Evolutionary conservation across 2,329 filamentous ascomycete genomes (phyloP).

Genomic region (Hypoxylon rubiginosum): DNA sequence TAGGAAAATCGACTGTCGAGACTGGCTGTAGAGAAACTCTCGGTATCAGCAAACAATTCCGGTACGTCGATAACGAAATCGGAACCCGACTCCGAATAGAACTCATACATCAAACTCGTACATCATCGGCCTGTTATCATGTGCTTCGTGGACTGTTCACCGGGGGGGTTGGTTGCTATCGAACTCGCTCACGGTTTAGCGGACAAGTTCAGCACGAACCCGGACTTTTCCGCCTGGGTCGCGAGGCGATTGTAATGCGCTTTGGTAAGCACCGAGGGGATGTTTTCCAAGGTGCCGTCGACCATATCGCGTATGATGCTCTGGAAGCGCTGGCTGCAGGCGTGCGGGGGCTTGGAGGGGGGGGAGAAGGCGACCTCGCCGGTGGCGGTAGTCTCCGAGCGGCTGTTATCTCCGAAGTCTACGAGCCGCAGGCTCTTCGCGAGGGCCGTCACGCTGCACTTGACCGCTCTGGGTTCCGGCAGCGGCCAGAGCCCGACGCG

Average conservation of each 20-base stretch:
- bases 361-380: neutral
- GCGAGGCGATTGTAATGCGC: conserved; percentile 30
- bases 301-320: conserved; percentile 11
- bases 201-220: conserved; percentile 18
- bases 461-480: conserved; percentile 24
- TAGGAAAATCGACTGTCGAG: no score
- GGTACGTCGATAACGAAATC: neutral
- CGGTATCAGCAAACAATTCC: neutral
- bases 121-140: neutral
- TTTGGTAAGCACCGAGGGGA: conserved; percentile 32
- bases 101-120: neutral
- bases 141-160: neutral
- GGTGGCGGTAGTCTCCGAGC: neutral
- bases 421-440: conserved; percentile 22
- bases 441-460: conserved; percentile 29
- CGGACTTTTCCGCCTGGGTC: conserved; percentile 37
- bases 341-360: neutral
- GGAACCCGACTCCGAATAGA: neutral
- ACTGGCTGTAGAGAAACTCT: neutral
- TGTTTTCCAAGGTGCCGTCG: conserved; percentile 19
- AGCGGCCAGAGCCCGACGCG: conserved; percentile 37
- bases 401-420: conserved; percentile 6
- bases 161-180: neutral
- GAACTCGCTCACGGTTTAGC: neutral
- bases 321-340: conserved; percentile 7